Evolutionary conservation across 306 rosid species (phyloP).

Genomic region (Vigna radiata): DNA sequence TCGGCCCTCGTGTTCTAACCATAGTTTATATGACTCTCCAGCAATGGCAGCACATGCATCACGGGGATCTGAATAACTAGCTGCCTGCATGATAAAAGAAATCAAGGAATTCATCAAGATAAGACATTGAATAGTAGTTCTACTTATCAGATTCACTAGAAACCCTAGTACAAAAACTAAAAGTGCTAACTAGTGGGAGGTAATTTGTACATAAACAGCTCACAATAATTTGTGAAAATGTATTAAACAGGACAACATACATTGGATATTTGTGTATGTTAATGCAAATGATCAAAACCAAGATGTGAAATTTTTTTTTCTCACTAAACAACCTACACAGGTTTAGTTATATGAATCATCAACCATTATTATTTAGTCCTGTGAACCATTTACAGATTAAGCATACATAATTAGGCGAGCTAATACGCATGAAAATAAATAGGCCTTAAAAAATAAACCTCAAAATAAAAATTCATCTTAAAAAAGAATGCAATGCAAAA

Average conservation of each 20-base stretch:
- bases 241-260: slow-evolving; percentile 24
- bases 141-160: slow-evolving; percentile 30
- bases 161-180: too few relatives aligned
- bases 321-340: slow-evolving; percentile 11
- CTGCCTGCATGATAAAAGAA: slow-evolving; percentile 64
- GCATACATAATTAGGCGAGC: not conserved
- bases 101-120: slow-evolving; percentile 38
- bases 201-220: slow-evolving; percentile 9
- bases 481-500: not conserved
- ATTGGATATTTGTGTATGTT: not conserved
- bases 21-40: slow-evolving; percentile 90
- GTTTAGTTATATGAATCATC: not conserved
- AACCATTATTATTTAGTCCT: slow-evolving; percentile 16
- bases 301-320: slow-evolving; percentile 25
- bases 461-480: too few relatives aligned
- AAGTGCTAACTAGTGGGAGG: not conserved
- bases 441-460: too few relatives aligned
- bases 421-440: too few relatives aligned
- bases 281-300: slow-evolving; percentile 6
- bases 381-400: slow-evolving; percentile 25
- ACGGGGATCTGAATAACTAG: slow-evolving; percentile 88
- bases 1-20: slow-evolving; percentile 90
- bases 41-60: slow-evolving; percentile 99
- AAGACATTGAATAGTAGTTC: slow-evolving; percentile 37
- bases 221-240: slow-evolving; percentile 1